Percentiles rank a stretch among this genome's conserved stretches.
These are phyloP conservation scores for Luvunga scandens DNA, from an alignment of 345 rosid genomes.

Conservation along the genomic window DNA sequence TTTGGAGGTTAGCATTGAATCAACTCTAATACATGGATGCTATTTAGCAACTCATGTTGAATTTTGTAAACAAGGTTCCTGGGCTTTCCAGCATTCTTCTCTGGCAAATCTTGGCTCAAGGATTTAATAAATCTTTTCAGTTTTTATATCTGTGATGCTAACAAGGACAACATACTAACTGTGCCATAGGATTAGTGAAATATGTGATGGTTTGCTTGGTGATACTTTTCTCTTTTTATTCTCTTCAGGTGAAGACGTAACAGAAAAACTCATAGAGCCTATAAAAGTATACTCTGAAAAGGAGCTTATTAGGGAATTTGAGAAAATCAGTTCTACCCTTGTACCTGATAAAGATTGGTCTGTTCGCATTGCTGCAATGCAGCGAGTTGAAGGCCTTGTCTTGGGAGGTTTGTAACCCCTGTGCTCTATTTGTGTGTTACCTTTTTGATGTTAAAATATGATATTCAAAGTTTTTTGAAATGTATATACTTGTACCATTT, in stretches of 20 bases:
- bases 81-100: not conserved
- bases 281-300: conserved; percentile 89
- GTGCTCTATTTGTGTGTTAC: not conserved
- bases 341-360: conserved; percentile 99
- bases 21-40: not conserved
- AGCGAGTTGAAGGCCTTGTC: conserved; percentile 96
- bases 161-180: not conserved
- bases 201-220: not conserved
- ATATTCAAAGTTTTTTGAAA: not conserved
- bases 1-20: conserved; percentile 68
- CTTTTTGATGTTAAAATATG: not conserved
- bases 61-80: not conserved
- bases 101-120: not conserved
- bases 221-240: conserved; percentile 12
- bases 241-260: conserved; percentile 69
- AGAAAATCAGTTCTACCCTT: conserved; percentile 78
- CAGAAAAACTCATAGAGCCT: conserved; percentile 83
- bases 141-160: conserved; percentile 1
- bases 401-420: conserved; percentile 65
- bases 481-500: not conserved
- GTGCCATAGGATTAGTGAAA: not conserved
- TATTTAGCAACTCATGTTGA: not conserved
- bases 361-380: conserved; percentile 94
- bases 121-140: not conserved
- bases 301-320: conserved; percentile 90